Evolutionary conservation across 108 stramenopile genomes (phyloP).

Genomic region (Cyclotella sp.): DNA sequence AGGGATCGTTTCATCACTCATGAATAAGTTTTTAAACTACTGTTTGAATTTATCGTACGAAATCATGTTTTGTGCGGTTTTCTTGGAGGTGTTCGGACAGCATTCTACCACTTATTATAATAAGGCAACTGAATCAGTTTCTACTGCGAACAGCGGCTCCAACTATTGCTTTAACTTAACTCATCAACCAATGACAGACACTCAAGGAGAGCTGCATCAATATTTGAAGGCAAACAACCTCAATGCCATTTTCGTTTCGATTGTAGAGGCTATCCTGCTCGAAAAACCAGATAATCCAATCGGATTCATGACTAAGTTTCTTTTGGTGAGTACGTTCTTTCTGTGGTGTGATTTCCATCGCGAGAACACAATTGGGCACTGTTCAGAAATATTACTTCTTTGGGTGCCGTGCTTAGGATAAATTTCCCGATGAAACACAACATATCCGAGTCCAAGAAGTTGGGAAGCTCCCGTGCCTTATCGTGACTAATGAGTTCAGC

Average conservation of each 20-base stretch:
- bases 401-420: conserved; percentile 34
- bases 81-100: too few relatives aligned
- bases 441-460: not conserved
- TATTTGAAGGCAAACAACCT: conserved; percentile 78
- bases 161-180: not conserved
- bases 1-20: too few relatives aligned
- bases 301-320: conserved; percentile 61
- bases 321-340: conserved; percentile 12
- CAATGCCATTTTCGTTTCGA: conserved; percentile 70
- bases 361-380: too few relatives aligned
- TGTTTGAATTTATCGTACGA: too few relatives aligned
- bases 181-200: conserved; percentile 11
- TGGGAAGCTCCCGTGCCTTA: conserved; percentile 14
- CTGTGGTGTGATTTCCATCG: not conserved
- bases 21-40: too few relatives aligned
- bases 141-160: too few relatives aligned
- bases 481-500: conserved; percentile 7
- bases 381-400: not conserved
- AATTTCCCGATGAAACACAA: conserved; percentile 74
- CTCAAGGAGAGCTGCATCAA: conserved; percentile 46
- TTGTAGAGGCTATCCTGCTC: conserved; percentile 75
- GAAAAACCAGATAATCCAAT: conserved; percentile 84
- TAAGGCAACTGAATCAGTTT: too few relatives aligned
- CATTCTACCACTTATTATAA: too few relatives aligned
- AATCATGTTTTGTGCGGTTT: too few relatives aligned